Conservation (phyloP, 257 asterid species). For the Primulina huaijiensis region DNA sequence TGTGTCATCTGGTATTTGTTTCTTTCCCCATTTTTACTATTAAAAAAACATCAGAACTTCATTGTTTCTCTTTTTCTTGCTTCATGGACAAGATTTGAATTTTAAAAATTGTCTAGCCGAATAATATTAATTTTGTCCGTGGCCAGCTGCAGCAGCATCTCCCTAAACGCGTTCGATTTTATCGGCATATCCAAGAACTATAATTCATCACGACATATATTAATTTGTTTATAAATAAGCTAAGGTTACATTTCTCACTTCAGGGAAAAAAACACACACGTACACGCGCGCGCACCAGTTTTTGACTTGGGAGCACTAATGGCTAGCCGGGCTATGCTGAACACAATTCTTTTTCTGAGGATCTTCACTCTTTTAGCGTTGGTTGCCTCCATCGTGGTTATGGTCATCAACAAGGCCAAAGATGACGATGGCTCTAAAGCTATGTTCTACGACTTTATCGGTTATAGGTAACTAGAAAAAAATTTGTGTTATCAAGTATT, state of each 20-base stretch:
- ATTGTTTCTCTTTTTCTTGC: background rate
- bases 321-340: conserved; percentile 30
- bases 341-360: conserved; percentile 31
- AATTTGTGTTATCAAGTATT: background rate
- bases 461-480: conserved; percentile 41
- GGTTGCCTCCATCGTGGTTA: conserved; percentile 43
- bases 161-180: background rate
- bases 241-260: background rate
- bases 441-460: conserved; percentile 38
- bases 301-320: background rate
- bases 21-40: too few species aligned
- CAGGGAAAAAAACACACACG: background rate
- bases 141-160: background rate
- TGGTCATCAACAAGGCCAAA: conserved; percentile 41
- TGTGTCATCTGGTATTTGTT: background rate
- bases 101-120: background rate
- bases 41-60: too few species aligned
- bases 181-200: background rate
- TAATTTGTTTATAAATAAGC: too few species aligned
- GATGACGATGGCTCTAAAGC: conserved; percentile 31
- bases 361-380: conserved; percentile 37
- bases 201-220: background rate
- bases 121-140: background rate
- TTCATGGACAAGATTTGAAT: too few species aligned
- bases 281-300: background rate